Evolutionary conservation across 148 eudicot genomes (phyloP).

Genomic region (Chenopodium suecicum): DNA sequence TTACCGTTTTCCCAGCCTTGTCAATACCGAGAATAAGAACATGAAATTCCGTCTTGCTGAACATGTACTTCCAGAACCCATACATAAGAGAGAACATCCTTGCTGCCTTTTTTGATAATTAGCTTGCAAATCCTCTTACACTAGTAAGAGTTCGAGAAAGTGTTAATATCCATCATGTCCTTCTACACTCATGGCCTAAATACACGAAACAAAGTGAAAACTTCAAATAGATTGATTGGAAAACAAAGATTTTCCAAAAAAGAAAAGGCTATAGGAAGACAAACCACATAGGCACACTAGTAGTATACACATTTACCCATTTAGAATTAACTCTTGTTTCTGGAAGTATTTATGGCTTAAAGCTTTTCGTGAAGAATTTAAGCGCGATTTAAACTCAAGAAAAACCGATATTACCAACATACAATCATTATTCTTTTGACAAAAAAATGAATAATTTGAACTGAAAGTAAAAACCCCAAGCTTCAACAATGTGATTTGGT

Average conservation of each 20-base stretch:
- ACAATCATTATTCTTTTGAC: background rate
- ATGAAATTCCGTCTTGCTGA: slow-evolving; percentile 88
- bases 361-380: background rate
- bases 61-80: slow-evolving; percentile 83
- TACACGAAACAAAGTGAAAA: background rate
- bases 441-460: background rate
- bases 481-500: background rate
- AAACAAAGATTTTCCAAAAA: background rate
- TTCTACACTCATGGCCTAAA: slow-evolving; percentile 16
- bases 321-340: background rate
- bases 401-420: background rate
- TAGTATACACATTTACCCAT: background rate
- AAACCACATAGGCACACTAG: background rate
- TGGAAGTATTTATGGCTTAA: background rate
- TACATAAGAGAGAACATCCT: slow-evolving; percentile 89
- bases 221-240: background rate
- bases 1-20: slow-evolving; percentile 98
- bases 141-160: slow-evolving; percentile 25
- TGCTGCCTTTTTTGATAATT: slow-evolving; percentile 2
- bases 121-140: slow-evolving; percentile 25
- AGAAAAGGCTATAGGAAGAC: background rate
- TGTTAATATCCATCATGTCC: slow-evolving; percentile 15
- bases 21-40: slow-evolving; percentile 92
- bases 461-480: background rate
- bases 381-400: background rate